These are phyloP conservation scores for Oxyria digyna DNA, from an alignment of 148 eudicot species.

Conservation along the genomic window DNA sequence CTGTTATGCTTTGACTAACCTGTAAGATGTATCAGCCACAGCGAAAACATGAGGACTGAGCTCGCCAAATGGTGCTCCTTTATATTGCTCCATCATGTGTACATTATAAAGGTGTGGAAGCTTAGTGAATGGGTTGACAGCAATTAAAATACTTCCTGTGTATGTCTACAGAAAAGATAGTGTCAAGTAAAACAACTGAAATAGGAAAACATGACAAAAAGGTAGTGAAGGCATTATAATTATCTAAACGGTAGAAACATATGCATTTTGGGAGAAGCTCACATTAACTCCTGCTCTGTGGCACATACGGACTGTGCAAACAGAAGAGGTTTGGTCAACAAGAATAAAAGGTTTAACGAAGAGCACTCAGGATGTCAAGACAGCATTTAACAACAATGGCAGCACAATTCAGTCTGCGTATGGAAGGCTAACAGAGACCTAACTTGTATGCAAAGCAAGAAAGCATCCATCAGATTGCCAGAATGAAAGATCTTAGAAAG, in stretches of 20 bases:
- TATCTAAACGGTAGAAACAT: background rate
- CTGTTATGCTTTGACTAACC: conserved; percentile 28
- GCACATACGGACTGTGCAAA: background rate
- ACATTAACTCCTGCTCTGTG: background rate
- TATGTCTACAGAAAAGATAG: conserved; percentile 49
- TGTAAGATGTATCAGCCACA: conserved; percentile 94
- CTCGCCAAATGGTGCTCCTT: conserved; percentile 95
- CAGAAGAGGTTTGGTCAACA: background rate
- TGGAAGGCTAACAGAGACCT: background rate
- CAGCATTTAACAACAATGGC: background rate
- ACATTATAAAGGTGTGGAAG: conserved; percentile 90
- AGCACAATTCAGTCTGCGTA: background rate
- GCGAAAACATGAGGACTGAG: conserved; percentile 99
- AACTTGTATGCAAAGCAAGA: background rate
- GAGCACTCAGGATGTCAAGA: background rate
- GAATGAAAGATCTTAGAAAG: background rate
- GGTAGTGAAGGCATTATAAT: background rate
- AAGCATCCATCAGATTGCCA: background rate
- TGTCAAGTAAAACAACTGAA: background rate
- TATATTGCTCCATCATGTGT: conserved; percentile 99
- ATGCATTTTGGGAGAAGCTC: background rate
- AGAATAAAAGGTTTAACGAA: background rate
- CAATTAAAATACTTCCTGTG: conserved; percentile 96
- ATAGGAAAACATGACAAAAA: conserved; percentile 1
- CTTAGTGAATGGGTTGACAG: conserved; percentile 94